Conservation (phyloP, 108 stramenopile genomes). For the Epipyxis sp. region DNA sequence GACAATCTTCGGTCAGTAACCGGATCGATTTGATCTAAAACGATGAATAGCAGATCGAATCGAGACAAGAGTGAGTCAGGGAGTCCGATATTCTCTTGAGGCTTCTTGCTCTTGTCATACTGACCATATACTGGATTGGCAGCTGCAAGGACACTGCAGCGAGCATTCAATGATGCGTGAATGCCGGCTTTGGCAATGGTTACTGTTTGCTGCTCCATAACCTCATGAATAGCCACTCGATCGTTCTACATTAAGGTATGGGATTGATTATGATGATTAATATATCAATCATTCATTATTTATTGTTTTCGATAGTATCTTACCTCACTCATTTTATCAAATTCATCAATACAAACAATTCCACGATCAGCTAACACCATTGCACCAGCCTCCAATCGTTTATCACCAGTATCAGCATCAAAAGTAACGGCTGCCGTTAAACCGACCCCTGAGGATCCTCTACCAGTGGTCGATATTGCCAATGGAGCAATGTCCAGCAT, state of each 20-base stretch:
- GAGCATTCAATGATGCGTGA: conserved; percentile 85
- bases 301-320: too few species aligned
- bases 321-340: conserved; percentile 65
- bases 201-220: conserved; percentile 99
- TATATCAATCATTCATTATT: neutral
- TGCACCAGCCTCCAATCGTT: conserved; percentile 96
- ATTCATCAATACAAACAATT: conserved; percentile 97
- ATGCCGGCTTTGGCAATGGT: conserved; percentile 99
- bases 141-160: conserved; percentile 96
- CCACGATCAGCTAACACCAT: conserved; percentile 99
- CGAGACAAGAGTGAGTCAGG: conserved; percentile 96
- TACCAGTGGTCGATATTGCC: conserved; percentile 78
- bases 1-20: conserved; percentile 86
- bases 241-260: conserved; percentile 40
- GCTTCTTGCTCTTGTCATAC: conserved; percentile 86
- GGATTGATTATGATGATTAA: too few species aligned
- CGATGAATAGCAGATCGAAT: conserved; percentile 99
- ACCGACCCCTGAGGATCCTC: conserved; percentile 97
- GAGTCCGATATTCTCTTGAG: conserved; percentile 97
- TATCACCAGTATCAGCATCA: conserved; percentile 93
- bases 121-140: conserved; percentile 99
- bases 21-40: conserved; percentile 94
- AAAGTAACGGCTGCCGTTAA: conserved; percentile 96
- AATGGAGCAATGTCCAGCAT: conserved; percentile 92
- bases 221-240: conserved; percentile 97